Evolutionary conservation across 1,284 basidiomycete species (phyloP).

Genomic region (Flammula alnicola): DNA sequence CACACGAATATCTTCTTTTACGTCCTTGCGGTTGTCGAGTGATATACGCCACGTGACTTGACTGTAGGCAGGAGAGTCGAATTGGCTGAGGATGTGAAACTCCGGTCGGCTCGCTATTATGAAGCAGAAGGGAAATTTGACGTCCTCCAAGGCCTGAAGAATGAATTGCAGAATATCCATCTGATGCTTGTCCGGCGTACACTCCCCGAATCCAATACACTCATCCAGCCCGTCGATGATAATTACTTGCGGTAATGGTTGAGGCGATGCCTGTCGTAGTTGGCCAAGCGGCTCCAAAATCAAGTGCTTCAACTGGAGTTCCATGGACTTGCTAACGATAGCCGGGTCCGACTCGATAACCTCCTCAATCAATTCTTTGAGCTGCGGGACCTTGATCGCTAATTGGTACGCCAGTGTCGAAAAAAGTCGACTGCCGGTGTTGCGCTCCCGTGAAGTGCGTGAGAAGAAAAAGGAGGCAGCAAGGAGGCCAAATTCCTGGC

Average conservation of each 20-base stretch:
- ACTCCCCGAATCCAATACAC: background rate
- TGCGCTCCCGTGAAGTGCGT: background rate
- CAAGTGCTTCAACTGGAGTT: slow-evolving; percentile 10
- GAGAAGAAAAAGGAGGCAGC: slow-evolving; percentile 20
- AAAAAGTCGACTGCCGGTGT: slow-evolving; percentile 12
- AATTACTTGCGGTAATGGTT: background rate
- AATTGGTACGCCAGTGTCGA: slow-evolving; percentile 17
- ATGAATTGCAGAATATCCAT: slow-evolving; percentile 1
- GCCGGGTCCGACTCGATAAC: slow-evolving; percentile 1
- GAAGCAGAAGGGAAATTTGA: slow-evolving; percentile 6
- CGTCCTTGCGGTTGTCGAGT: slow-evolving; percentile 2
- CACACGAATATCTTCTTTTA: slow-evolving; percentile 5
- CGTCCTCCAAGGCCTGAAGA: background rate
- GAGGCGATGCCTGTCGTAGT: background rate
- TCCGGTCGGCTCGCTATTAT: slow-evolving; percentile 17
- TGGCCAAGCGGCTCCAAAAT: slow-evolving; percentile 9
- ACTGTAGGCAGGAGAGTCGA: background rate
- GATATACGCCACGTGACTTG: background rate
- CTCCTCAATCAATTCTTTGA: background rate
- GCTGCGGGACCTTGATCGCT: background rate
- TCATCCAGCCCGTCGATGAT: slow-evolving; percentile 1
- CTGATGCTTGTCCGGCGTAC: background rate
- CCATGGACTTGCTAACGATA: slow-evolving; percentile 8
- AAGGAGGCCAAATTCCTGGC: background rate
- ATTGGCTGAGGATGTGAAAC: slow-evolving; percentile 1